Evolutionary conservation across 2,329 filamentous ascomycete species (phyloP).

Genomic region (Monilinia fructicola): DNA sequence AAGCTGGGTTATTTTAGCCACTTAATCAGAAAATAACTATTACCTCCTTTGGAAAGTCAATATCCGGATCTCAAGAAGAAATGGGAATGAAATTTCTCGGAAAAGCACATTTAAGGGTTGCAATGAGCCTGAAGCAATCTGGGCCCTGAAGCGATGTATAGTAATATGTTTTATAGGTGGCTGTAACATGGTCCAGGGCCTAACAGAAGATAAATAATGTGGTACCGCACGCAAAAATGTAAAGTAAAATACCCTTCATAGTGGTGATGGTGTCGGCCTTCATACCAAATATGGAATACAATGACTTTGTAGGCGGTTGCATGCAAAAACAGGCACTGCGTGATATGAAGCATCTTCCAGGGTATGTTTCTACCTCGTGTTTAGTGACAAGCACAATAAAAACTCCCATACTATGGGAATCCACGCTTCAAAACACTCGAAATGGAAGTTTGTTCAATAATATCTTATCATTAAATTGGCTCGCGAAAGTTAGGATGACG

Average conservation of each 20-base stretch:
- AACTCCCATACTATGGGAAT: not conserved
- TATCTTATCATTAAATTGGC: not conserved
- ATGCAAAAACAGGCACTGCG: constrained; percentile 15
- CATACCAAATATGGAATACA: constrained; percentile 20
- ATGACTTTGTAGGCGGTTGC: constrained; percentile 26
- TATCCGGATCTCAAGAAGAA: not conserved
- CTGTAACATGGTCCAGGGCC: constrained; percentile 23
- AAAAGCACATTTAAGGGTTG: constrained; percentile 3
- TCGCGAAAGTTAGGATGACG: constrained; percentile 22
- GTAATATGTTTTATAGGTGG: constrained; percentile 33
- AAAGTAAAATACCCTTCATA: constrained; percentile 21
- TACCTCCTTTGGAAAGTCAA: constrained; percentile 24
- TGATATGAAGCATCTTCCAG: constrained; percentile 8
- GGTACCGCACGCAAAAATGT: constrained; percentile 17
- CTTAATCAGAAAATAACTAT: not conserved
- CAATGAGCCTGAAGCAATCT: not conserved
- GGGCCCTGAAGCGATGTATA: constrained; percentile 31
- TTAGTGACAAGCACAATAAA: not conserved
- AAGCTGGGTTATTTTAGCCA: not conserved
- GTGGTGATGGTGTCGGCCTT: constrained; percentile 24
- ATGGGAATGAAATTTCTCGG: not conserved
- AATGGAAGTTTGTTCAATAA: not conserved
- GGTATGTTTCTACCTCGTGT: not conserved
- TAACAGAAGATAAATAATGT: constrained; percentile 13
- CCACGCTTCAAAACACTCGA: constrained; percentile 3